Percentiles rank a stretch among this genome's conserved stretches.
phyloP scores from a whole-genome alignment of 768 basidiomycete genomes.

The Harrya chromipes region DNA sequence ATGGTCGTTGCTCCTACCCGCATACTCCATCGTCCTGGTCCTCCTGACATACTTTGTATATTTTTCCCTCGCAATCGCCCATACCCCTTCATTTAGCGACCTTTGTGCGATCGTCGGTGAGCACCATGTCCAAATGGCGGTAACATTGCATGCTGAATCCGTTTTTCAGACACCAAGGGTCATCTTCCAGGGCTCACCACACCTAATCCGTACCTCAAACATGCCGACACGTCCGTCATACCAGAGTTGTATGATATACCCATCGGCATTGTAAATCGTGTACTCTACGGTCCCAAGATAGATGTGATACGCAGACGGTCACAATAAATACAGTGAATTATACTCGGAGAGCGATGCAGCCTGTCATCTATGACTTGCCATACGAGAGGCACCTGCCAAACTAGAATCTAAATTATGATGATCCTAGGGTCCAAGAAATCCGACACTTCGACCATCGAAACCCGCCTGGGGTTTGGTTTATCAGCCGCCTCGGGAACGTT shows the following conservation, averaged over 20 bases:
- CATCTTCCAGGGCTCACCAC: slow-evolving; percentile 42
- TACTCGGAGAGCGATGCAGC: slow-evolving; percentile 3
- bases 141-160: slow-evolving; percentile 8
- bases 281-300: slow-evolving; percentile 47
- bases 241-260: slow-evolving; percentile 82
- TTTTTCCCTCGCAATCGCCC: slow-evolving; percentile 67
- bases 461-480: neutral
- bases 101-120: slow-evolving; percentile 66
- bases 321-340: slow-evolving; percentile 20
- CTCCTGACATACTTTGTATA: slow-evolving; percentile 78
- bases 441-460: neutral
- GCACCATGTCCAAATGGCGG: slow-evolving; percentile 8
- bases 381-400: neutral
- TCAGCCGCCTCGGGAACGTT: neutral
- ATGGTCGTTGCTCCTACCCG: slow-evolving; percentile 80
- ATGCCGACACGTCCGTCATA: slow-evolving; percentile 44
- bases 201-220: slow-evolving; percentile 46
- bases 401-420: slow-evolving; percentile 10
- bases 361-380: neutral
- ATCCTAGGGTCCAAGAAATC: slow-evolving; percentile 15
- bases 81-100: slow-evolving; percentile 69
- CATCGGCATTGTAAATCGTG: slow-evolving; percentile 74
- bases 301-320: slow-evolving; percentile 13
- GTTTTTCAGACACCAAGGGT: slow-evolving; percentile 51
- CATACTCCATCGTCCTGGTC: slow-evolving; percentile 68